These are phyloP conservation scores for Rhizopus delemar DNA, from an alignment of 371 early-diverging fungal genomes.

Conservation along the genomic window DNA sequence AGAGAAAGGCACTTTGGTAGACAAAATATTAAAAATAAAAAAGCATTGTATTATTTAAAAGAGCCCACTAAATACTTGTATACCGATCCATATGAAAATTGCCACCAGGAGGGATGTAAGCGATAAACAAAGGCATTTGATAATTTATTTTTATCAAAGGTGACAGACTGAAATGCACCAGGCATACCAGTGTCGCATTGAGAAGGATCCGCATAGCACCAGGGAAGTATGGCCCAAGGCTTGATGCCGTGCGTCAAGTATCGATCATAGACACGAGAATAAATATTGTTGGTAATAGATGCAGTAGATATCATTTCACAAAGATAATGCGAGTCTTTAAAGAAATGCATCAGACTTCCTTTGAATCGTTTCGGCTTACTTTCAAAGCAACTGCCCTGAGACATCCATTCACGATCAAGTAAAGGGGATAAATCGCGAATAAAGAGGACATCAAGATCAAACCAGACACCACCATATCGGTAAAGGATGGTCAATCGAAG, in stretches of 20 bases:
- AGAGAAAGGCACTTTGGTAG: conserved; percentile 50
- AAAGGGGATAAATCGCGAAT: conserved; percentile 44
- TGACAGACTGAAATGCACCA: neutral
- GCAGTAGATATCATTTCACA: conserved; percentile 40
- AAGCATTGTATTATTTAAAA: neutral
- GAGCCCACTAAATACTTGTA: neutral
- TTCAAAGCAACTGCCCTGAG: conserved; percentile 43
- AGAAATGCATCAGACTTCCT: conserved; percentile 39
- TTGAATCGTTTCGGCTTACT: conserved; percentile 34
- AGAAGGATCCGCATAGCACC: conserved; percentile 54
- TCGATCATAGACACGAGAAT: conserved; percentile 32
- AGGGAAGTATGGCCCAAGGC: conserved; percentile 49
- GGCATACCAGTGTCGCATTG: conserved; percentile 14
- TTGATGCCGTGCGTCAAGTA: conserved; percentile 31
- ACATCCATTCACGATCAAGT: conserved; percentile 46
- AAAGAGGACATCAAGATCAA: conserved; percentile 43
- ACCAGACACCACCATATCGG: conserved; percentile 52
- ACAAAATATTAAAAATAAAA: conserved; percentile 10
- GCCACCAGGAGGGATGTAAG: neutral
- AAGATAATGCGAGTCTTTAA: conserved; percentile 35
- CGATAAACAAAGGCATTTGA: neutral
- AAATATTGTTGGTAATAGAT: conserved; percentile 13
- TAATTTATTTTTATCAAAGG: neutral
- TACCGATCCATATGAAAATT: neutral
- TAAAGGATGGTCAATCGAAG: conserved; percentile 32